Conservation (phyloP, 805 yeast genomes). For the Spathaspora girioi region DNA sequence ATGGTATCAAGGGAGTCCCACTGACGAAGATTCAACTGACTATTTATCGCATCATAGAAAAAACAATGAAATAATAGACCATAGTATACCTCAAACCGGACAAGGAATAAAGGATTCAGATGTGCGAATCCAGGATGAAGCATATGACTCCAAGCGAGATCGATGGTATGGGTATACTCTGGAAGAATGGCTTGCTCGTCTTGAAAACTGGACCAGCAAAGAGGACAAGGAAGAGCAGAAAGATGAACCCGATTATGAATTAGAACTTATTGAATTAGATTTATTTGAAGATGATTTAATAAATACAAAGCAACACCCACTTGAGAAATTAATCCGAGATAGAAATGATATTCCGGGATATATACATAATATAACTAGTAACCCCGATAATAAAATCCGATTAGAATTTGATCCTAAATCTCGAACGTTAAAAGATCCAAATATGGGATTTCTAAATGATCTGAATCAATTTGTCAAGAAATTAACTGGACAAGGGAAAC, state of each 20-base stretch:
- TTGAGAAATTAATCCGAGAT: constrained; percentile 52
- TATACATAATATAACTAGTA: constrained; percentile 45
- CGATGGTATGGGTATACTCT: constrained; percentile 79
- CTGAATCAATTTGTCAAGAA: constrained; percentile 50
- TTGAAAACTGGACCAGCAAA: constrained; percentile 37
- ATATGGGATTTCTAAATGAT: constrained; percentile 31
- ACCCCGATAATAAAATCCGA: constrained; percentile 14
- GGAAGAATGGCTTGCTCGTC: constrained; percentile 53
- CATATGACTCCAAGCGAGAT: constrained; percentile 71
- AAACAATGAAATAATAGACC: constrained; percentile 37
- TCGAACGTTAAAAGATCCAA: constrained; percentile 28
- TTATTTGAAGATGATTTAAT: constrained; percentile 22
- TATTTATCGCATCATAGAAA: constrained; percentile 57
- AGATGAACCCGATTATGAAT: constrained; percentile 38
- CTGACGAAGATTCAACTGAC: constrained; percentile 29
- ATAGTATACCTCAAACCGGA: constrained; percentile 54
- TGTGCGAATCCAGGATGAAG: constrained; percentile 17
- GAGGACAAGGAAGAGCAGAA: constrained; percentile 17
- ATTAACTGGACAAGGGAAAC: constrained; percentile 20
- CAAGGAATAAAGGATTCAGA: constrained; percentile 39
- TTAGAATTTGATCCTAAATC: constrained; percentile 55
- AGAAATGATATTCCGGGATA: constrained; percentile 70
- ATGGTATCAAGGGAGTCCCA: constrained; percentile 26
- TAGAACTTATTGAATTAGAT: constrained; percentile 36
- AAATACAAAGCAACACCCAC: constrained; percentile 26